These are phyloP conservation scores for Raphidocelis subcapitata DNA, from an alignment of 139 green algal genomes.

Conservation along the genomic window DNA sequence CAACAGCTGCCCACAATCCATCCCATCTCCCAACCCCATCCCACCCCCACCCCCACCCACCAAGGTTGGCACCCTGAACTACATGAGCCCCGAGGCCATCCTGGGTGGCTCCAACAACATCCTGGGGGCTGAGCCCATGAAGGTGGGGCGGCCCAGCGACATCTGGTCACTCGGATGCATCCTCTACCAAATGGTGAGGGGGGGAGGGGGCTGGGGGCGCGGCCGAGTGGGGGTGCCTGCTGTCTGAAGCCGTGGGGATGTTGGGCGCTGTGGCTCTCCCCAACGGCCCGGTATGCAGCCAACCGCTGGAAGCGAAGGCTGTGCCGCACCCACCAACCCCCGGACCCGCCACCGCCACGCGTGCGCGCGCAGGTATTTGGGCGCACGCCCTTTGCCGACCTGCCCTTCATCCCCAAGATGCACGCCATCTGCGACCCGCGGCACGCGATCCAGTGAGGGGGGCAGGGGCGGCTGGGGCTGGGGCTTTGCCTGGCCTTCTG, in stretches of 20 bases:
- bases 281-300: too few species aligned
- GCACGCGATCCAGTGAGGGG: constrained; percentile 30
- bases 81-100: constrained; percentile 98
- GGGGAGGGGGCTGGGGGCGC: too few species aligned
- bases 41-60: background rate
- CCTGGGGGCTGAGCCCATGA: constrained; percentile 63
- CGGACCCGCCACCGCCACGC: too few species aligned
- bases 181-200: constrained; percentile 95
- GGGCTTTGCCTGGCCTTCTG: background rate
- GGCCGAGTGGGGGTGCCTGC: too few species aligned
- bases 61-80: constrained; percentile 96
- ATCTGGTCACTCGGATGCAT: constrained; percentile 97
- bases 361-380: constrained; percentile 59
- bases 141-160: constrained; percentile 86
- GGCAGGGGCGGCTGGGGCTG: background rate
- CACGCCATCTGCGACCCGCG: constrained; percentile 84
- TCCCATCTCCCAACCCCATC: background rate
- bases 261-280: too few species aligned
- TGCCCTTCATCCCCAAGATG: constrained; percentile 95
- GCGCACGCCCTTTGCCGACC: constrained; percentile 72
- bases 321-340: too few species aligned
- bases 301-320: too few species aligned
- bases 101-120: constrained; percentile 78
- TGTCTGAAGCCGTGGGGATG: too few species aligned
- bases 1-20: background rate